phyloP scores from a whole-genome alignment of 371 early-diverging fungal species.

The Mucor ambiguus region DNA sequence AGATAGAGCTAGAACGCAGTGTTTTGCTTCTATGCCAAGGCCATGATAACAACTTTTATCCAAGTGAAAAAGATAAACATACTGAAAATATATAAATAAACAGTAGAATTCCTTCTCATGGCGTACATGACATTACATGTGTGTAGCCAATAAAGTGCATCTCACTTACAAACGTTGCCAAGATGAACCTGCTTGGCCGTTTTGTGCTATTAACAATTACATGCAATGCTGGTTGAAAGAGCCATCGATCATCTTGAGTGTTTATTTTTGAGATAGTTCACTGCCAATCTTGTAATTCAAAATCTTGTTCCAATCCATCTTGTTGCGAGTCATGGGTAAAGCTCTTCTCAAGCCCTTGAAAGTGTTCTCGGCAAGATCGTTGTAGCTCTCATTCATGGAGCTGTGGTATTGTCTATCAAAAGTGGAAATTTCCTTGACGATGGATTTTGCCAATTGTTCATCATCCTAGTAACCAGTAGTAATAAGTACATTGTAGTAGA shows the following conservation, averaged over 20 bases:
- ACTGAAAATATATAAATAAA: neutral
- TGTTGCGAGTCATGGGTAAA: conserved; percentile 89
- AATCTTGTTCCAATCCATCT: conserved; percentile 92
- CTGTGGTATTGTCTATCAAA: conserved; percentile 83
- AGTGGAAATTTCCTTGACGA: conserved; percentile 68
- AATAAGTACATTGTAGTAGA: neutral
- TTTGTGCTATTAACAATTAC: neutral
- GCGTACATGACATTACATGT: neutral
- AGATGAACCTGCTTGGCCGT: neutral
- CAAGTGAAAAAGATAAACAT: neutral
- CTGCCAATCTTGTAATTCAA: conserved; percentile 63
- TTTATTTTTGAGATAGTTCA: conserved; percentile 52
- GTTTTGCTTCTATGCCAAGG: neutral
- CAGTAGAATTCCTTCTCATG: neutral
- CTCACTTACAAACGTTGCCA: neutral
- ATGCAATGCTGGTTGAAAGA: neutral
- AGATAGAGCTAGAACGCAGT: neutral
- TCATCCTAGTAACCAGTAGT: conserved; percentile 40
- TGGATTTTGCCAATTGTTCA: conserved; percentile 49
- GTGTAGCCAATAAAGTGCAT: neutral
- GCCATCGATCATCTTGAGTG: neutral
- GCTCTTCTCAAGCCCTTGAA: conserved; percentile 92
- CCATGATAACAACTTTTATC: neutral
- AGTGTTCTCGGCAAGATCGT: conserved; percentile 78
- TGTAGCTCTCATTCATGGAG: conserved; percentile 82